phyloP scores from a whole-genome alignment of 2,329 filamentous ascomycete species.

The Cadophora luteo-olivacea region DNA sequence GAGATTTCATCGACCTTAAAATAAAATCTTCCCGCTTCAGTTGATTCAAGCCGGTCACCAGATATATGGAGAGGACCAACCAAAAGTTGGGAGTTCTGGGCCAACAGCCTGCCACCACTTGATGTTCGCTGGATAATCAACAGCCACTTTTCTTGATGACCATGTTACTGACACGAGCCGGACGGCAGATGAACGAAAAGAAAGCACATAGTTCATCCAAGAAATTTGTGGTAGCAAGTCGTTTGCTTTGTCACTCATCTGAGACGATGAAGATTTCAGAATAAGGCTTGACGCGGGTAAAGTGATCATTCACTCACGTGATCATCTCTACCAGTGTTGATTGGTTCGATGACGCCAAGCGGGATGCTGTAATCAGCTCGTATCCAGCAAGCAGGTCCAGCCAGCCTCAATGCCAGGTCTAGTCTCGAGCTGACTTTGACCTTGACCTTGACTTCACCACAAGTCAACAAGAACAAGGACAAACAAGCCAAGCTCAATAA shows the following conservation, averaged over 20 bases:
- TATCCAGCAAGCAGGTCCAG: conserved; percentile 3
- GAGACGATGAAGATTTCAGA: conserved; percentile 4
- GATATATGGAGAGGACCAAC: no score
- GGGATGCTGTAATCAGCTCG: not conserved
- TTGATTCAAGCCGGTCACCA: no score
- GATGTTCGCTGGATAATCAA: not conserved
- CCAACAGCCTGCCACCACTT: not conserved
- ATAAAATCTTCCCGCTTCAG: no score
- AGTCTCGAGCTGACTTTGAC: not conserved
- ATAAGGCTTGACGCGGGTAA: conserved; percentile 2
- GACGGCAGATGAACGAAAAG: not conserved
- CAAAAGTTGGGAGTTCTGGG: not conserved
- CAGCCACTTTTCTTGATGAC: not conserved
- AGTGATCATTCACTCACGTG: not conserved
- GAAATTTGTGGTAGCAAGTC: not conserved
- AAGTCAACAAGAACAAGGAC: not conserved
- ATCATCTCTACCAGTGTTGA: not conserved
- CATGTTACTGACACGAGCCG: not conserved
- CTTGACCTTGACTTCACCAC: not conserved
- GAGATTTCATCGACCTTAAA: no score
- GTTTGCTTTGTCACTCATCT: not conserved
- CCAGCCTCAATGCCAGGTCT: conserved; percentile 9
- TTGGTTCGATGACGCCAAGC: conserved; percentile 4
- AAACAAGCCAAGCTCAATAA: not conserved
- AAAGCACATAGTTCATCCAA: not conserved